phyloP scores from a whole-genome alignment of 192 early-diverging fungal genomes.

The Haplosporangium gracile region DNA sequence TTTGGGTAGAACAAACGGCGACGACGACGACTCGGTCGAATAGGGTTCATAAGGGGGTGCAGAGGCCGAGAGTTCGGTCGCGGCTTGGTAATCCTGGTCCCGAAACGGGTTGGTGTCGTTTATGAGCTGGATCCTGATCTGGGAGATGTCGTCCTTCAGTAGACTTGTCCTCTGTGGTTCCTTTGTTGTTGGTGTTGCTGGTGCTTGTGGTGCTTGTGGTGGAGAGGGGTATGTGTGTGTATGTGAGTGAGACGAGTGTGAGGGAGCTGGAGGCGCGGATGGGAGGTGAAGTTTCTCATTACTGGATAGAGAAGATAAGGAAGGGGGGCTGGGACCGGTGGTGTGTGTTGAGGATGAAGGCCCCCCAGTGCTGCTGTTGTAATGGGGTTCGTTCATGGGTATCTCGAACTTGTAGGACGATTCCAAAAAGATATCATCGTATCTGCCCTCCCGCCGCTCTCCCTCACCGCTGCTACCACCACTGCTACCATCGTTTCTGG shows the following conservation, averaged over 20 bases:
- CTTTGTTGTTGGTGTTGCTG: not conserved
- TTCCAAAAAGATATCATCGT: not conserved
- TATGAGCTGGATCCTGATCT: not conserved
- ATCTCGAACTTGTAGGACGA: slow-evolving; percentile 21
- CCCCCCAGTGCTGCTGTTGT: not conserved
- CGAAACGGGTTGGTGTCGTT: not conserved
- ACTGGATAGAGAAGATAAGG: not conserved
- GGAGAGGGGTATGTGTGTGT: not conserved
- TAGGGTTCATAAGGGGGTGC: not conserved
- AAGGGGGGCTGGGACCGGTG: not conserved
- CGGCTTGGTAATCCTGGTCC: not conserved
- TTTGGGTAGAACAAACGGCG: not conserved
- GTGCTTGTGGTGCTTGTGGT: not conserved
- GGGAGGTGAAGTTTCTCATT: not conserved
- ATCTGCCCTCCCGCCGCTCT: not conserved
- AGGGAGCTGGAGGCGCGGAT: not conserved
- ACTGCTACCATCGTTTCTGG: not conserved
- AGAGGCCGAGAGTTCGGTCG: not conserved
- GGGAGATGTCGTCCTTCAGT: not conserved
- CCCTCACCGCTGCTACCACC: not conserved
- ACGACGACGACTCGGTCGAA: not conserved
- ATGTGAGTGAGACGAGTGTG: not conserved
- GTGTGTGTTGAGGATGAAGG: no score
- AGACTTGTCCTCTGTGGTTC: not conserved
- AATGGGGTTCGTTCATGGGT: not conserved